Evolutionary conservation across 1,139 yeast genomes (phyloP).

Genomic region (Blastobotrys illinoisensis): DNA sequence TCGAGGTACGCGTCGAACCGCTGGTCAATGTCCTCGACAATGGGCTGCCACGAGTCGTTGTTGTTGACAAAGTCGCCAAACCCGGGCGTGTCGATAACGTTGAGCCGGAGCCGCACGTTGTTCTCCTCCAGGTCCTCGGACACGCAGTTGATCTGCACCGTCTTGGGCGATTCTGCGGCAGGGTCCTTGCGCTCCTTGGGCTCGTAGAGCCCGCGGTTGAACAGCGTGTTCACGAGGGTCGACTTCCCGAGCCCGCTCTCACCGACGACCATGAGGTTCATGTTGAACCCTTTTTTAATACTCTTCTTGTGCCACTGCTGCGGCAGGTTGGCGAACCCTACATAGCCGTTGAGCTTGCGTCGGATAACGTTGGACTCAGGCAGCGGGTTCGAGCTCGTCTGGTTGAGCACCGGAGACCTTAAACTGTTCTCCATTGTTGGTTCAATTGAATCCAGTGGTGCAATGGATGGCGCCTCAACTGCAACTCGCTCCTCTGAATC

Average conservation of each 20-base stretch:
- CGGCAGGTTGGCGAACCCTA: constrained; percentile 96
- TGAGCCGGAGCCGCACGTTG: constrained; percentile 80
- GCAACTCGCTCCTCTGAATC: constrained; percentile 12
- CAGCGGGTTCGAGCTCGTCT: constrained; percentile 7
- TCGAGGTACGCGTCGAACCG: constrained; percentile 88
- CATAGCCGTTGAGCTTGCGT: constrained; percentile 84
- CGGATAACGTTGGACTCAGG: constrained; percentile 47
- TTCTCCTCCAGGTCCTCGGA: constrained; percentile 82
- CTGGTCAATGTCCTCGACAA: constrained; percentile 79
- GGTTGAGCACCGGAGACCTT: constrained; percentile 20
- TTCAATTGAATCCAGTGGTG: constrained; percentile 22
- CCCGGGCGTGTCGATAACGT: constrained; percentile 88
- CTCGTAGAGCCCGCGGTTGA: constrained; percentile 67
- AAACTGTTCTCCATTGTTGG: constrained; percentile 17
- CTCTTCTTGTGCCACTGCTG: constrained; percentile 98
- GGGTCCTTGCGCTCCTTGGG: constrained; percentile 32
- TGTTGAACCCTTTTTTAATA: constrained; percentile 86
- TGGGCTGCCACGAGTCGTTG: constrained; percentile 87
- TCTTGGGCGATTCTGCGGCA: constrained; percentile 34
- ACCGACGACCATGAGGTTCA: constrained; percentile 74
- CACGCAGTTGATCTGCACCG: constrained; percentile 62
- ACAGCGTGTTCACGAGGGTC: constrained; percentile 85
- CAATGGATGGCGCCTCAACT: constrained; percentile 23
- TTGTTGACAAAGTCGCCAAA: constrained; percentile 91
- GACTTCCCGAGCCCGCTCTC: constrained; percentile 93